A percentile compares a stretch with the other conserved stretches of the same genome.
Evolutionary conservation across 2,329 filamentous ascomycete genomes (phyloP).

Genomic region (Aspergillus terreus): DNA sequence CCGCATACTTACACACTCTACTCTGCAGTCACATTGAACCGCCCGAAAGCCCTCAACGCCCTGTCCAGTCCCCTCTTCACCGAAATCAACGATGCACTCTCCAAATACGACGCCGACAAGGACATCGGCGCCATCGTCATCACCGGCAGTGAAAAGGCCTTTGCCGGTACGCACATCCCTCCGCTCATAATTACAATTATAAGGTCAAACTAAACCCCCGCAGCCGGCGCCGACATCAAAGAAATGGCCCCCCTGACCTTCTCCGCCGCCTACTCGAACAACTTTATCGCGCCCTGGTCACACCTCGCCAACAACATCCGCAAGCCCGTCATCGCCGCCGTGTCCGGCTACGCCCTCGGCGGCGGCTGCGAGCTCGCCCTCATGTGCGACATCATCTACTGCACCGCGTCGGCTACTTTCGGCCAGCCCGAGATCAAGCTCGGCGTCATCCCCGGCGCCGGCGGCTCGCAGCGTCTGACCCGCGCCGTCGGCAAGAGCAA

Average conservation of each 20-base stretch:
- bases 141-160: constrained; percentile 85
- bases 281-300: constrained; percentile 96
- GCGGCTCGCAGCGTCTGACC: constrained; percentile 84
- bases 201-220: constrained; percentile 4
- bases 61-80: constrained; percentile 84
- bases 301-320: constrained; percentile 77
- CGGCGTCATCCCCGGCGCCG: constrained; percentile 85
- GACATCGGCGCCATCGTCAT: constrained; percentile 74
- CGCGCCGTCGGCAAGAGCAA: constrained; percentile 76
- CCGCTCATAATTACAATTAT: not conserved
- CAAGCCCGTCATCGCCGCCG: constrained; percentile 90
- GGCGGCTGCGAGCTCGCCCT: constrained; percentile 95
- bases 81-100: constrained; percentile 79
- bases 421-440: constrained; percentile 97
- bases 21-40: constrained; percentile 76
- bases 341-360: constrained; percentile 90
- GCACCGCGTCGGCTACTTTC: constrained; percentile 79
- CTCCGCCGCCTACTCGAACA: constrained; percentile 75
- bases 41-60: constrained; percentile 93
- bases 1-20: not conserved
- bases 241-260: constrained; percentile 96
- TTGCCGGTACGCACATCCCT: constrained; percentile 54
- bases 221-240: constrained; percentile 94
- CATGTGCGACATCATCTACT: constrained; percentile 97
- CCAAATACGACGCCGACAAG: constrained; percentile 65